These are phyloP conservation scores for Pleurotus pulmonarius DNA, from an alignment of 768 basidiomycete species.

Conservation along the genomic window DNA sequence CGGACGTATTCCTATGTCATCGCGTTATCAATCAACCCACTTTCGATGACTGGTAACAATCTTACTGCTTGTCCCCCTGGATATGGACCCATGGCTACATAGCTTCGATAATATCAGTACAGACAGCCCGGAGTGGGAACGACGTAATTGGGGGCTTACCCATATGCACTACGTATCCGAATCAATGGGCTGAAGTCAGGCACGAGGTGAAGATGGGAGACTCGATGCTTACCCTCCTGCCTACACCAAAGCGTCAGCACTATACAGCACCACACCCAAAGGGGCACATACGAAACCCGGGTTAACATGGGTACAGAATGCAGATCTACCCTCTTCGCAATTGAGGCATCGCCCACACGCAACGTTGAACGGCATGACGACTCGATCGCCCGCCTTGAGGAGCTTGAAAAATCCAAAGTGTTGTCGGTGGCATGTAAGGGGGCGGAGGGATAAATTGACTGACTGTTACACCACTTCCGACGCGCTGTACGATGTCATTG, in stretches of 20 bases:
- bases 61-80: conserved; percentile 48
- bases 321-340: conserved; percentile 49
- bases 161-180: conserved; percentile 35
- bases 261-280: not conserved
- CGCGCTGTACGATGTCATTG: conserved; percentile 24
- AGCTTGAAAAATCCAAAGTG: too few relatives aligned
- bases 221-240: conserved; percentile 37
- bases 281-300: conserved; percentile 46
- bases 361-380: conserved; percentile 61
- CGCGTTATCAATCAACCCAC: not conserved
- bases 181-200: too few relatives aligned
- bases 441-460: conserved; percentile 13
- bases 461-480: conserved; percentile 40
- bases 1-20: conserved; percentile 44
- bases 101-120: conserved; percentile 24
- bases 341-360: conserved; percentile 56
- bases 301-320: conserved; percentile 56
- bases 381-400: conserved; percentile 52
- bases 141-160: conserved; percentile 21
- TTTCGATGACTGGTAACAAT: not conserved
- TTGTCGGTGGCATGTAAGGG: too few relatives aligned
- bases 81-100: conserved; percentile 57
- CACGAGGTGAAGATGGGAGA: too few relatives aligned
- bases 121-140: not conserved
- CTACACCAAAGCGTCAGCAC: conserved; percentile 14